Conservation (phyloP, 2,329 filamentous ascomycete species). For the Talaromyces sp. region DNA sequence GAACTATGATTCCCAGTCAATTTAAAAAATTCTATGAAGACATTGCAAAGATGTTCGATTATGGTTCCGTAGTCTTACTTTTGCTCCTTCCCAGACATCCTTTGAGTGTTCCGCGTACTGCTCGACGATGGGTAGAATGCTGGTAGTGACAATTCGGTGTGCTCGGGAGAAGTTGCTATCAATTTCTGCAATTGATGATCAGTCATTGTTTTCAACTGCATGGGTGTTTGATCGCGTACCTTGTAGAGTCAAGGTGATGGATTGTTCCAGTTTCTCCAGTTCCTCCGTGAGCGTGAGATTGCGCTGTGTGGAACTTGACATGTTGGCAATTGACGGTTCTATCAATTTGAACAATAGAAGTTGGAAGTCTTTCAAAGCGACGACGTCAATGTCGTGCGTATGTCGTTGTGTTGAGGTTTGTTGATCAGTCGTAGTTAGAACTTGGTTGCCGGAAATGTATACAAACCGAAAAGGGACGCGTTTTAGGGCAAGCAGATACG, state of each 20-base stretch:
- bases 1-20: constrained; percentile 58
- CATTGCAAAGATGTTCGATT: neutral
- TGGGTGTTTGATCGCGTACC: constrained; percentile 45
- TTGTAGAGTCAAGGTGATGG: constrained; percentile 92
- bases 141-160: constrained; percentile 90
- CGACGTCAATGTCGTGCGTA: neutral
- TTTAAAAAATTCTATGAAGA: no score
- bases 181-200: constrained; percentile 64
- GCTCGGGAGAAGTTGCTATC: constrained; percentile 97
- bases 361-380: neutral
- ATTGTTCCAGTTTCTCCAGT: constrained; percentile 91
- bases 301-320: constrained; percentile 43
- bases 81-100: constrained; percentile 93
- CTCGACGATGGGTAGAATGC: constrained; percentile 87
- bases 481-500: constrained; percentile 33
- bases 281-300: constrained; percentile 84
- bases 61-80: constrained; percentile 54
- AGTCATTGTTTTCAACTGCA: neutral
- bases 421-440: constrained; percentile 18
- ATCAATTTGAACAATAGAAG: neutral
- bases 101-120: constrained; percentile 92
- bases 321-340: neutral
- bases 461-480: constrained; percentile 26
- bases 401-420: neutral
- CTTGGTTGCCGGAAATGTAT: constrained; percentile 25